These are phyloP conservation scores for Tulasnella sp. DNA, from an alignment of 768 basidiomycete genomes.

Conservation along the genomic window DNA sequence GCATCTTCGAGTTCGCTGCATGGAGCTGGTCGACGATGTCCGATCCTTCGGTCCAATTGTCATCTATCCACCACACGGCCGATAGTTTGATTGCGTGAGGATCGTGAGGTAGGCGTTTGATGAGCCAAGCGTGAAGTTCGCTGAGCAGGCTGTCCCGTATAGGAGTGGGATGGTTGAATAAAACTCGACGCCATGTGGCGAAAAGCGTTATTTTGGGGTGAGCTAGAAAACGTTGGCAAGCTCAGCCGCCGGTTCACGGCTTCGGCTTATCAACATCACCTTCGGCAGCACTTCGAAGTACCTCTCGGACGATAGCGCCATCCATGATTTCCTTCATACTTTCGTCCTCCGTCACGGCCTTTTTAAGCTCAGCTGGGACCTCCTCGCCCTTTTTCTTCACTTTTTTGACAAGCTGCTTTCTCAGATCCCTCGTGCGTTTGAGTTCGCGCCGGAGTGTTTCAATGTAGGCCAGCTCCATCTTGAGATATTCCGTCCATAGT, in stretches of 20 bases:
- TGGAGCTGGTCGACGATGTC: constrained; percentile 51
- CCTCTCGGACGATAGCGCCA: constrained; percentile 71
- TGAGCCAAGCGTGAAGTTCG: constrained; percentile 40
- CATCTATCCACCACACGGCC: constrained; percentile 33
- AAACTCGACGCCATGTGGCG: constrained; percentile 36
- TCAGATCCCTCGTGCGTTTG: constrained; percentile 38
- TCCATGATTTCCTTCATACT: constrained; percentile 63
- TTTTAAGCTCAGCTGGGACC: constrained; percentile 25
- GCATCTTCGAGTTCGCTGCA: constrained; percentile 43
- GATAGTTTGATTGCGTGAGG: constrained; percentile 36
- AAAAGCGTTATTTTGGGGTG: constrained; percentile 39
- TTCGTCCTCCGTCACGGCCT: constrained; percentile 38
- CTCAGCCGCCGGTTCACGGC: constrained; percentile 22
- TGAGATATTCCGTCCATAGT: constrained; percentile 85
- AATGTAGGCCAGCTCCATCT: constrained; percentile 81
- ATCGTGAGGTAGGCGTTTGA: constrained; percentile 32
- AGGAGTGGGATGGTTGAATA: constrained; percentile 38
- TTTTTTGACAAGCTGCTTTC: constrained; percentile 27
- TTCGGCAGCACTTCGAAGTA: constrained; percentile 65
- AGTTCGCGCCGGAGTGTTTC: constrained; percentile 57
- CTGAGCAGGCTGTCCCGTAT: constrained; percentile 39
- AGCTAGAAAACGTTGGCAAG: constrained; percentile 29
- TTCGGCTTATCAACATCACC: constrained; percentile 38
- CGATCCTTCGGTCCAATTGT: constrained; percentile 33
- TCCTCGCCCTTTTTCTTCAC: constrained; percentile 16